Conservation (phyloP, 768 basidiomycete species). For the Leccinum boreale region DNA sequence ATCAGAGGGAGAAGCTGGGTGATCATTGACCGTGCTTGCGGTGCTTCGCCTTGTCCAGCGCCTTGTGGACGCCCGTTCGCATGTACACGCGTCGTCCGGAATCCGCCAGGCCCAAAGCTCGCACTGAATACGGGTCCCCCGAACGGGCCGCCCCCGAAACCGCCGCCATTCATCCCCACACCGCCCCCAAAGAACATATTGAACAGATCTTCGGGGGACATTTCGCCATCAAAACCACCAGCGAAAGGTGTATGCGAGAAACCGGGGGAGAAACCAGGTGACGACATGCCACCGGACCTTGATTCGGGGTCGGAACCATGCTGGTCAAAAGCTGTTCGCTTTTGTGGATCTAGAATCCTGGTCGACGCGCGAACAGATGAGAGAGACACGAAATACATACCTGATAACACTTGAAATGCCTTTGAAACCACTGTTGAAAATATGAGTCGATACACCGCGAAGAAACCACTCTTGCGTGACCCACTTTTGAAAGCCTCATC, state of each 20-base stretch:
- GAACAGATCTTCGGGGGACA: constrained; percentile 95
- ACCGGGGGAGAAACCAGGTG: constrained; percentile 46
- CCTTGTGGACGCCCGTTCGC: constrained; percentile 36
- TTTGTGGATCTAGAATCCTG: constrained; percentile 64
- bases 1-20: constrained; percentile 83
- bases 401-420: constrained; percentile 92
- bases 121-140: constrained; percentile 63
- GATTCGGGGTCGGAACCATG: constrained; percentile 88
- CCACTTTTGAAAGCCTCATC: constrained; percentile 97
- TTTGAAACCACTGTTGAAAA: constrained; percentile 83
- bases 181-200: constrained; percentile 95
- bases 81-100: constrained; percentile 62
- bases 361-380: constrained; percentile 5
- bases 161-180: constrained; percentile 41
- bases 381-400: constrained; percentile 30
- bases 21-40: constrained; percentile 55
- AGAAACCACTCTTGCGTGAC: constrained; percentile 26
- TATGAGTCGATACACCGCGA: constrained; percentile 2
- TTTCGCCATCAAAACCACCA: constrained; percentile 69
- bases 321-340: constrained; percentile 82
- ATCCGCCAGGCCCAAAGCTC: constrained; percentile 79
- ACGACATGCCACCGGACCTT: constrained; percentile 68
- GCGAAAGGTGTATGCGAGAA: constrained; percentile 52
- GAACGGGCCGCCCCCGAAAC: constrained; percentile 53
- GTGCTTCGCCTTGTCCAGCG: constrained; percentile 36